A percentile compares a stretch with the other conserved stretches of the same genome.
These are phyloP conservation scores for Colletotrichum navitas DNA, from an alignment of 2,329 filamentous ascomycete genomes.

Conservation along the genomic window DNA sequence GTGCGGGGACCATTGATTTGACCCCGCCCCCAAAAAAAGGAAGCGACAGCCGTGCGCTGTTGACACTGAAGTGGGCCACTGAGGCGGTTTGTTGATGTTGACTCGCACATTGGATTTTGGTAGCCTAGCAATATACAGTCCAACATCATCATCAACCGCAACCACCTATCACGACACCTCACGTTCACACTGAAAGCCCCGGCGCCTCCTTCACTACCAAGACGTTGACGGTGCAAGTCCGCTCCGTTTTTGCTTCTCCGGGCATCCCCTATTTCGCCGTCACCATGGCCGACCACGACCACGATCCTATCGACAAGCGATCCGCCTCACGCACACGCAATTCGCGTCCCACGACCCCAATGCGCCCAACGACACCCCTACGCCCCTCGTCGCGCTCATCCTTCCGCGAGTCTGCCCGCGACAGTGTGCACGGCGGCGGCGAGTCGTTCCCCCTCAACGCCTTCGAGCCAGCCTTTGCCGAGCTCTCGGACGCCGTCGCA, in stretches of 20 bases:
- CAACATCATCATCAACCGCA: not conserved
- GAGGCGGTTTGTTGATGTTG: conserved; percentile 20
- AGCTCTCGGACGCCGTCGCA: conserved; percentile 92
- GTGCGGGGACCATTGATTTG: not conserved
- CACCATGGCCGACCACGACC: conserved; percentile 43
- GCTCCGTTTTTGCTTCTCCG: not conserved
- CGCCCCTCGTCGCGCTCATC: conserved; percentile 91
- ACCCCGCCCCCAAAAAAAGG: conserved; percentile 1
- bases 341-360: conserved; percentile 89
- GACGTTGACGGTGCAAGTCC: not conserved
- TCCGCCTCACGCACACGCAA: conserved; percentile 73
- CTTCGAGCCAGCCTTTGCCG: conserved; percentile 91
- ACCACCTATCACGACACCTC: not conserved
- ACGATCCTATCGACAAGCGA: conserved; percentile 51
- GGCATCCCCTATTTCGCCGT: not conserved
- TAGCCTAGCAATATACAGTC: not conserved
- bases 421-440: conserved; percentile 60
- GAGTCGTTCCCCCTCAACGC: conserved; percentile 78
- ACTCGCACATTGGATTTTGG: not conserved
- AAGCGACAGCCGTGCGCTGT: not conserved
- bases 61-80: not conserved
- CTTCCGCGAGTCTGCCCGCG: conserved; percentile 80
- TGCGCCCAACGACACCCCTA: conserved; percentile 92
- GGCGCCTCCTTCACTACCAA: not conserved
- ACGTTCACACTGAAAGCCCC: not conserved